Conservation (phyloP, 371 early-diverging fungal species). For the Haplosporangium sp. region DNA sequence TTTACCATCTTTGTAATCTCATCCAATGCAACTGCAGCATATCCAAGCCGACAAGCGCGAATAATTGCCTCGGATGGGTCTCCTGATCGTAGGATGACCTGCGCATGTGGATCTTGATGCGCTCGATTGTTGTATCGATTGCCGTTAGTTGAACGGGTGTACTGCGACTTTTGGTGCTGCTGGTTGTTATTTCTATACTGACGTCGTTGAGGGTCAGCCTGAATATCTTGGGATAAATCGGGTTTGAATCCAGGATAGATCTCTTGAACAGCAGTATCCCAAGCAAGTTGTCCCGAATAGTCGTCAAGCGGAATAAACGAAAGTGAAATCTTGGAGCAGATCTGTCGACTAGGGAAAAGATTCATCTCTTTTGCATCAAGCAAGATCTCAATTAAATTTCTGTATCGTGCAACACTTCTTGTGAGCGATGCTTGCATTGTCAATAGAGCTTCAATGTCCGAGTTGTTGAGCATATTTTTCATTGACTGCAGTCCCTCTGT, state of each 20-base stretch:
- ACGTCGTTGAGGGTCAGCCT: background rate
- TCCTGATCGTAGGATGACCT: slow-evolving; percentile 26
- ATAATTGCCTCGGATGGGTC: slow-evolving; percentile 45
- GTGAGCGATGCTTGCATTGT: slow-evolving; percentile 36
- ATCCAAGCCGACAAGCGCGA: slow-evolving; percentile 46
- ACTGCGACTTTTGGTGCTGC: background rate
- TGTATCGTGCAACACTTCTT: slow-evolving; percentile 26
- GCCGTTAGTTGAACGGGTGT: slow-evolving; percentile 7
- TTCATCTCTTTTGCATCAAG: slow-evolving; percentile 51
- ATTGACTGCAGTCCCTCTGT: slow-evolving; percentile 21
- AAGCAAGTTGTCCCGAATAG: slow-evolving; percentile 43
- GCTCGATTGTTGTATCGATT: slow-evolving; percentile 5
- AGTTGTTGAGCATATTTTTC: slow-evolving; percentile 11
- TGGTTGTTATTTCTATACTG: slow-evolving; percentile 2
- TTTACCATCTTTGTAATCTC: slow-evolving; percentile 38
- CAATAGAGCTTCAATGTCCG: slow-evolving; percentile 39
- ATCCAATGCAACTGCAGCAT: slow-evolving; percentile 43
- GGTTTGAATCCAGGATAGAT: slow-evolving; percentile 49
- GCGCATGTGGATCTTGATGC: slow-evolving; percentile 11
- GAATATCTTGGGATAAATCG: background rate
- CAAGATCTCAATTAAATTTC: slow-evolving; percentile 45
- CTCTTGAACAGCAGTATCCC: slow-evolving; percentile 53
- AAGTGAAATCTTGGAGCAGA: slow-evolving; percentile 37
- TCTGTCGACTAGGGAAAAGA: slow-evolving; percentile 29
- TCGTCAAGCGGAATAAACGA: slow-evolving; percentile 33